These are phyloP conservation scores for Colletotrichum sp. DNA, from an alignment of 2,329 filamentous ascomycete species.

Conservation along the genomic window DNA sequence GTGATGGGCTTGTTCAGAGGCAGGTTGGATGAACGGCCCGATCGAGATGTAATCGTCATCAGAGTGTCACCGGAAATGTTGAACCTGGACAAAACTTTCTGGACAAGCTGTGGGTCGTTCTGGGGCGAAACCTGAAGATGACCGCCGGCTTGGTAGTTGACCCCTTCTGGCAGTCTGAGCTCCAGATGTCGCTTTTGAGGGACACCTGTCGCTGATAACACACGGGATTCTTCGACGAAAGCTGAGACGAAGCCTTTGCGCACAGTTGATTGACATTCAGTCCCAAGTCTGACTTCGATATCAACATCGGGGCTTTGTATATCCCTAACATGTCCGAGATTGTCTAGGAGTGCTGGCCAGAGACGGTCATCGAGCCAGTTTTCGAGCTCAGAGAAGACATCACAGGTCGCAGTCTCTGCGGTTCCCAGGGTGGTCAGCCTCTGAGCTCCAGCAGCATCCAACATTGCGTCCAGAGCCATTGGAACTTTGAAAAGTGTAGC, in stretches of 20 bases:
- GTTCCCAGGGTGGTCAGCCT: constrained; percentile 48
- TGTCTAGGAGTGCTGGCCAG: constrained; percentile 48
- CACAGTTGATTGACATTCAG: constrained; percentile 58
- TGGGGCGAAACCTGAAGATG: neutral
- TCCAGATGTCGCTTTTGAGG: neutral
- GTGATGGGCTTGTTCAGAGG: neutral
- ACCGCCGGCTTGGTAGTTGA: neutral
- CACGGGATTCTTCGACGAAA: constrained; percentile 55
- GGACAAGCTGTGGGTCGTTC: neutral
- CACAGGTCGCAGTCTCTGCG: constrained; percentile 65
- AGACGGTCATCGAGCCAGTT: constrained; percentile 65
- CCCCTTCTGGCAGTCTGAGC: neutral
- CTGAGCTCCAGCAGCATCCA: constrained; percentile 24
- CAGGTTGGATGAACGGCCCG: neutral
- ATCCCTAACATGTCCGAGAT: constrained; percentile 17
- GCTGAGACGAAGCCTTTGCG: constrained; percentile 61
- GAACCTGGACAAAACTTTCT: neutral
- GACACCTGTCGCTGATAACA: constrained; percentile 40
- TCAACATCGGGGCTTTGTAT: constrained; percentile 33
- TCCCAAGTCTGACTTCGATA: constrained; percentile 50
- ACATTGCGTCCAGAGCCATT: neutral
- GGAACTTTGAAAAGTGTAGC: constrained; percentile 67
- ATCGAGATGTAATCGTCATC: neutral
- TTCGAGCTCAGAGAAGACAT: constrained; percentile 72
- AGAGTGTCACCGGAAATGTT: neutral